Evolutionary conservation across 2,329 filamentous ascomycete species (phyloP), one percentile per base, ranked within the genome.

Genomic region (Fusarium caatingaense): DNA sequence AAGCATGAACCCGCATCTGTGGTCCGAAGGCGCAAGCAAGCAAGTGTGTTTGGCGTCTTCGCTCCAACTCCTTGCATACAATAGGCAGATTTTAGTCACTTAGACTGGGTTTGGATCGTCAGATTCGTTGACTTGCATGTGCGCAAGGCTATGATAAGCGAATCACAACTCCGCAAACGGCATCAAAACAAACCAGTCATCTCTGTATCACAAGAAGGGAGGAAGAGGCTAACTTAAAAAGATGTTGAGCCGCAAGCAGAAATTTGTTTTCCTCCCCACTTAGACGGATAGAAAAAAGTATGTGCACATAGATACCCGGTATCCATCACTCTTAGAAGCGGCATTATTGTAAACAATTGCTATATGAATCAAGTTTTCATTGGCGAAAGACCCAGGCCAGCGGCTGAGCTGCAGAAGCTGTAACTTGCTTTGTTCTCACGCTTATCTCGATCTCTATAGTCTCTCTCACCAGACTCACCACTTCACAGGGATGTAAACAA

Each of bases 121-220:
- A 63, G 46, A 37, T 54, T 60, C 55, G 49, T 58, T 73, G 55
- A 66, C 69, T 60, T 74, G 71, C 71, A 73, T 74, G 69, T 74
- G 71, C 71, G 64, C 62, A 64, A 37, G 50, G 30, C 42, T 34
- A 56, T 44, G 42, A 61, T 69, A 58, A 66, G 68, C 68, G 68
- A 71, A 71, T 69, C 51, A 53, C 28, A 25, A 27, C 40, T 44
- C 50, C 68, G 48, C 23, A 71, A 69, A 25, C 60, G 50, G 46
- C 40, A 50, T 40, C 44, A 64, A 56, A 71, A 64, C 59, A 68
- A 63, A 42, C 30, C 44, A 40, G 30, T 37, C 50, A 51, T 55
- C 50, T 55, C 50, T 48, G 67, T 63, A 55, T 45, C 28, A 68
- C 49, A 34, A 32, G 37, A 46, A 63, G 41, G 42, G 15, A 50